These are phyloP conservation scores for Hyparrhenia diplandra DNA, from an alignment of 176 grass and related monocot species.

Conservation along the genomic window DNA sequence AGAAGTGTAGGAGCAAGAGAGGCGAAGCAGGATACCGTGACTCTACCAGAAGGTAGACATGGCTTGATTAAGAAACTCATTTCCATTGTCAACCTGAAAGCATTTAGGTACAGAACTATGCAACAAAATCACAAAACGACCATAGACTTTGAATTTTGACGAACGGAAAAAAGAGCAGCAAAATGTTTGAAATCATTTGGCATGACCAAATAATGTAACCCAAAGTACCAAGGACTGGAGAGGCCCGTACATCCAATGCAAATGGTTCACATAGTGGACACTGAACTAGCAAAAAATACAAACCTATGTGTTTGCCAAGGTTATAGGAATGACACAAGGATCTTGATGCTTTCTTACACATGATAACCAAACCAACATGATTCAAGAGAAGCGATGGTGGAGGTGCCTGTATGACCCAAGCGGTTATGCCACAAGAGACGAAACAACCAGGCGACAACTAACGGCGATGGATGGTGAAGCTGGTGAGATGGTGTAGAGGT, in stretches of 20 bases:
- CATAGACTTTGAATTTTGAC: neutral
- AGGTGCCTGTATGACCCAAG: no score
- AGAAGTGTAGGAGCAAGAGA: no score
- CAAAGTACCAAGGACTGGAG: neutral
- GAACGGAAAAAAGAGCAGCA: neutral
- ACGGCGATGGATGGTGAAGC: neutral
- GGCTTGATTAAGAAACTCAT: no score
- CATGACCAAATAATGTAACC: neutral
- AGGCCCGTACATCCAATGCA: neutral
- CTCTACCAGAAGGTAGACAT: no score
- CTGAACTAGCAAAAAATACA: neutral
- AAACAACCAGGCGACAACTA: neutral
- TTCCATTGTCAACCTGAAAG: neutral
- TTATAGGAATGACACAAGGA: neutral
- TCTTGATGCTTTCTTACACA: neutral
- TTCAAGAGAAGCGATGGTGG: no score
- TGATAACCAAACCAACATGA: no score
- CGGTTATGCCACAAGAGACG: no score
- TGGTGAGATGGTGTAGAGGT: neutral
- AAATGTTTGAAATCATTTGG: neutral
- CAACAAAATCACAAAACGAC: neutral
- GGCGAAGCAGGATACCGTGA: no score
- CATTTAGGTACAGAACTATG: neutral
- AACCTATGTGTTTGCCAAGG: no score
- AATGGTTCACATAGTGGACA: neutral